Evolutionary conservation across 768 basidiomycete species (phyloP).

Genomic region (Guyanaporus albipodus): DNA sequence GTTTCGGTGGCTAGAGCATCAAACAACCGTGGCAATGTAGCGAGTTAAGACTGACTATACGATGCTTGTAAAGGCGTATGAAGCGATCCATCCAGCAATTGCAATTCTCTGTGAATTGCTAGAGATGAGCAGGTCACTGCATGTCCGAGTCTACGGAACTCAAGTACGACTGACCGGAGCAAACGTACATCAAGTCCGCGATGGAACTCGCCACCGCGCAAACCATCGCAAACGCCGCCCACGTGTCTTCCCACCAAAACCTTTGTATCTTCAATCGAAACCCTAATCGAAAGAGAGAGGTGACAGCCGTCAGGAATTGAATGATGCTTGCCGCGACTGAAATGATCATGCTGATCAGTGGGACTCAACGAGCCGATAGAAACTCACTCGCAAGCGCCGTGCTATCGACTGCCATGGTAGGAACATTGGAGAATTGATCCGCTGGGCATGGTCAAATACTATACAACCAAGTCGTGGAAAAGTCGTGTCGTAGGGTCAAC

Average conservation of each 20-base stretch:
- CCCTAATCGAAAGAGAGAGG: constrained; percentile 9
- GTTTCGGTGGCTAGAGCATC: background rate
- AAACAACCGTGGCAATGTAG: background rate
- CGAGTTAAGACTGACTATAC: background rate
- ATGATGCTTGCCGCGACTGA: background rate
- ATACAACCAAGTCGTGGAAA: background rate
- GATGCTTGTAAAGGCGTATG: background rate
- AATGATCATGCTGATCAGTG: background rate
- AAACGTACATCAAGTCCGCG: background rate
- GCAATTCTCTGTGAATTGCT: background rate
- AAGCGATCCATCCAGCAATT: background rate
- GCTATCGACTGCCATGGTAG: background rate
- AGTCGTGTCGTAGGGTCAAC: background rate
- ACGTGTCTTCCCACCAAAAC: constrained; percentile 23
- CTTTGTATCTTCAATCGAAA: constrained; percentile 12
- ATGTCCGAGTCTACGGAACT: background rate
- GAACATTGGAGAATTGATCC: background rate
- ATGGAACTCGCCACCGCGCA: background rate
- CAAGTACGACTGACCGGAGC: background rate
- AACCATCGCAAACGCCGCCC: constrained; percentile 8
- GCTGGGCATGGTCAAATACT: background rate
- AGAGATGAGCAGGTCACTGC: background rate
- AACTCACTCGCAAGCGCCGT: background rate
- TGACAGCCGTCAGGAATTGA: background rate
- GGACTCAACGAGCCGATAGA: background rate